Evolutionary conservation across 1,139 yeast genomes (phyloP), one percentile per base, ranked within the genome.

Genomic region (Debaryomyces subglobosus): DNA sequence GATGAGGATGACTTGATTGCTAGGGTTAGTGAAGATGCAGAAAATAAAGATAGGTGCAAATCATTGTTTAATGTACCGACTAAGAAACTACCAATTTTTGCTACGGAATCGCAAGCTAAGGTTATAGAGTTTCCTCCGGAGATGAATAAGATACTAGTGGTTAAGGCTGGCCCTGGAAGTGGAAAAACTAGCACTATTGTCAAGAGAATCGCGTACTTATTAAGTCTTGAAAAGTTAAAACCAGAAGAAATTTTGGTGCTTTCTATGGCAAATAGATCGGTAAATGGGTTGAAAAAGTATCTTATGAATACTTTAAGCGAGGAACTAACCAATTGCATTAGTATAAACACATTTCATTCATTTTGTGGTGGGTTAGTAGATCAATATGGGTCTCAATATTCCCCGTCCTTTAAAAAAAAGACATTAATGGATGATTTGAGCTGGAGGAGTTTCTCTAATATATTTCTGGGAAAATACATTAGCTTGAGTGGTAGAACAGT

Each of bases 141-240:
- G 2, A 68, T 71, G 4, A 61, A 66, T 23, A 62, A 72, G 2
- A 64, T 85, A 0, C 61, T 85, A 9, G 71, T 79, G 20, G 71
- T 86, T 1, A 69, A 74, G 16, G 87, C 91, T 0, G 91, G 92
- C 0, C 91, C 92, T 0, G 92, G 92, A 3, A 79, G 88, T 20
- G 96, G 96, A 1, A 88, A 88, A 58, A 86, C 95, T 0, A 69
- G 71, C 37, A 84, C 91, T 0, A 57, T 88, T 27, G 79, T 82
- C 2, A 68, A 75, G 38, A 71, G 89, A 50, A 72, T 86, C 0
- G 79, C 79, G 2, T 68, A 77, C 51, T 57, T 85, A 52, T 60
- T 86, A 0, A 54, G 61, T 4, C 51, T 67, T 5, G 67, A 69
- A 3, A 66, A 65, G 1, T 61, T 81, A 0, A 52, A 61, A 1